Conservation (phyloP, 108 stramenopile species). For the Fistulifera pelliculosa region DNA sequence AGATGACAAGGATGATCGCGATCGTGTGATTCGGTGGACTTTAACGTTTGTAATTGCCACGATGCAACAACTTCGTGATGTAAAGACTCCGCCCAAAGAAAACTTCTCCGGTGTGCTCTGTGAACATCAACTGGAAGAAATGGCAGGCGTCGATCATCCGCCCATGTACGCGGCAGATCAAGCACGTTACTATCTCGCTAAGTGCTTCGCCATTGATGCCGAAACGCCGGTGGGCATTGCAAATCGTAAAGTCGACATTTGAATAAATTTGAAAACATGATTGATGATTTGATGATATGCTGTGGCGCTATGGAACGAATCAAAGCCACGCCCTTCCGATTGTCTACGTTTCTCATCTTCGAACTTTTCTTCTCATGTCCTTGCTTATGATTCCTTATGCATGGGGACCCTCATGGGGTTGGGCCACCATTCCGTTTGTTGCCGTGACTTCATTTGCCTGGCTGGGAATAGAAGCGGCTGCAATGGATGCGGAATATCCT, state of each 20-base stretch:
- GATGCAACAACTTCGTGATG: conserved; percentile 18
- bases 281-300: conserved; percentile 25
- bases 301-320: conserved; percentile 74
- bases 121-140: conserved; percentile 7
- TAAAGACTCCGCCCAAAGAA: conserved; percentile 4
- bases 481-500: conserved; percentile 29
- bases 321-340: conserved; percentile 63
- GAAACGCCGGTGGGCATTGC: conserved; percentile 15
- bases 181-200: conserved; percentile 14
- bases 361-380: conserved; percentile 62
- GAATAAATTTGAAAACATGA: conserved; percentile 1
- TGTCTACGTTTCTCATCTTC: conserved; percentile 58
- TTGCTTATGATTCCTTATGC: conserved; percentile 26
- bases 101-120: conserved; percentile 17
- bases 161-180: conserved; percentile 18
- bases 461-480: conserved; percentile 31
- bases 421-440: conserved; percentile 19
- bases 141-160: conserved; percentile 11
- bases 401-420: conserved; percentile 16
- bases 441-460: conserved; percentile 20
- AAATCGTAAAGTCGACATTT: conserved; percentile 9
- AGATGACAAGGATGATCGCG: conserved; percentile 14
- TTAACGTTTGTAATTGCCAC: conserved; percentile 18
- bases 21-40: conserved; percentile 25
- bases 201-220: conserved; percentile 12